These are phyloP conservation scores for Piromyces sp. DNA, from an alignment of 192 early-diverging fungal species.

Conservation along the genomic window DNA sequence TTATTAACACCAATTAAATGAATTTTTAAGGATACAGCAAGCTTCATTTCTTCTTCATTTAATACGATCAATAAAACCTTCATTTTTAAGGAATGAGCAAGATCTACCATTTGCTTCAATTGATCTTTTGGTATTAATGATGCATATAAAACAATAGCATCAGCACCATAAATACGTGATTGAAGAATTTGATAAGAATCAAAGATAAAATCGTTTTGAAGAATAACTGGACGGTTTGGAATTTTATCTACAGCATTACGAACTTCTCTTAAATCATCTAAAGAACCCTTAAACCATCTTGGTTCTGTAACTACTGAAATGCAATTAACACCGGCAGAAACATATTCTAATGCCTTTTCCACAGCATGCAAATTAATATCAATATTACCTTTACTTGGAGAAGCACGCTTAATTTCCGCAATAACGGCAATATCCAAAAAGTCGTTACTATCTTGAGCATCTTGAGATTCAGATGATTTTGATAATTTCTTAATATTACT, in stretches of 20 bases:
- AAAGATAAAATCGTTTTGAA: constrained; percentile 95
- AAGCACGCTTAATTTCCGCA: constrained; percentile 95
- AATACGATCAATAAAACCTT: constrained; percentile 97
- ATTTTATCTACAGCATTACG: constrained; percentile 43
- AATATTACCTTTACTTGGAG: constrained; percentile 88
- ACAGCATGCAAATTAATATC: constrained; percentile 65
- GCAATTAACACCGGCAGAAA: constrained; percentile 70
- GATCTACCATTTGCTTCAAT: constrained; percentile 49
- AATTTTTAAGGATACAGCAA: constrained; percentile 61
- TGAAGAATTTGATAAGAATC: constrained; percentile 88
- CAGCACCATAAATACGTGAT: constrained; percentile 83
- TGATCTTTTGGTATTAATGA: constrained; percentile 60
- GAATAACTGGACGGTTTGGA: constrained; percentile 68
- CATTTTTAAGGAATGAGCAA: constrained; percentile 67
- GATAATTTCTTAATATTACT: neutral
- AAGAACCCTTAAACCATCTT: constrained; percentile 92
- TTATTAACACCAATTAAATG: constrained; percentile 95
- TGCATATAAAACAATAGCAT: constrained; percentile 86
- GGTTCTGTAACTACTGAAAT: constrained; percentile 97
- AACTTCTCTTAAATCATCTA: constrained; percentile 83
- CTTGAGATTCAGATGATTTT: neutral
- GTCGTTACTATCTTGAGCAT: neutral
- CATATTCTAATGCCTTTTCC: constrained; percentile 69
- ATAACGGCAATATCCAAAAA: constrained; percentile 46
- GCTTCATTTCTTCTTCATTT: constrained; percentile 69